phyloP scores from a whole-genome alignment of 2,329 filamentous ascomycete genomes.

The Colletotrichum zoysiae region DNA sequence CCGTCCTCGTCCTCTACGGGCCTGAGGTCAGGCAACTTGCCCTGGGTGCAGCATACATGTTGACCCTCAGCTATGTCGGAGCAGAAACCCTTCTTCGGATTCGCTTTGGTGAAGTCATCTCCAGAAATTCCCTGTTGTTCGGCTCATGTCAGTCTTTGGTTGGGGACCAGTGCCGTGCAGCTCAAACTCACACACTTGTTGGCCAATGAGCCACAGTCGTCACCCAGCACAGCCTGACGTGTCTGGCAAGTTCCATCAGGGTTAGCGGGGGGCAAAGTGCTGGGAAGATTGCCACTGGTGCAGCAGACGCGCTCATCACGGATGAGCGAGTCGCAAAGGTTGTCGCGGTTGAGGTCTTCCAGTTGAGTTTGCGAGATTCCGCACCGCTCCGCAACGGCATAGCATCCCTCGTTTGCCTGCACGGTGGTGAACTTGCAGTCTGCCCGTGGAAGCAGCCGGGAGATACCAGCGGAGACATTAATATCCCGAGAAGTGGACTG shows the following conservation, averaged over 20 bases:
- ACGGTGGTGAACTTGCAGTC: not conserved
- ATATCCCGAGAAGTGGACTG: not conserved
- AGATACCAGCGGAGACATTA: not conserved
- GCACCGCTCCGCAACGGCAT: not conserved
- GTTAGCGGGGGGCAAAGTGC: not conserved
- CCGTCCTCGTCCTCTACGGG: conserved; percentile 51
- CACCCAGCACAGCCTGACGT: conserved; percentile 50
- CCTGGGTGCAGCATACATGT: conserved; percentile 54
- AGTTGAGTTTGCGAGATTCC: not conserved
- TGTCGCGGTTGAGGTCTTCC: not conserved
- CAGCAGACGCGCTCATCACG: not conserved
- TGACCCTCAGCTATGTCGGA: conserved; percentile 46
- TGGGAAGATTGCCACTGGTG: not conserved
- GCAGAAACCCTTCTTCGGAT: conserved; percentile 47
- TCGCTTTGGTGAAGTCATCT: conserved; percentile 55
- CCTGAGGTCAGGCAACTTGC: conserved; percentile 44
- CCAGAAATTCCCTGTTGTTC: conserved; percentile 49
- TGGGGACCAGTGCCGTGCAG: not conserved
- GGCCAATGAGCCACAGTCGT: conserved; percentile 54
- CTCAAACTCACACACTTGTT: conserved; percentile 46
- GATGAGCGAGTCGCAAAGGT: not conserved
- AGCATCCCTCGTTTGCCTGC: not conserved
- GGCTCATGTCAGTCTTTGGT: not conserved
- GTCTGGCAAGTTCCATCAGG: conserved; percentile 43
- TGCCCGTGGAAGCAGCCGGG: not conserved